Base-by-base conservation (phyloP, 148 eudicot genomes). In the Chenopodium berlandieri region DNA sequence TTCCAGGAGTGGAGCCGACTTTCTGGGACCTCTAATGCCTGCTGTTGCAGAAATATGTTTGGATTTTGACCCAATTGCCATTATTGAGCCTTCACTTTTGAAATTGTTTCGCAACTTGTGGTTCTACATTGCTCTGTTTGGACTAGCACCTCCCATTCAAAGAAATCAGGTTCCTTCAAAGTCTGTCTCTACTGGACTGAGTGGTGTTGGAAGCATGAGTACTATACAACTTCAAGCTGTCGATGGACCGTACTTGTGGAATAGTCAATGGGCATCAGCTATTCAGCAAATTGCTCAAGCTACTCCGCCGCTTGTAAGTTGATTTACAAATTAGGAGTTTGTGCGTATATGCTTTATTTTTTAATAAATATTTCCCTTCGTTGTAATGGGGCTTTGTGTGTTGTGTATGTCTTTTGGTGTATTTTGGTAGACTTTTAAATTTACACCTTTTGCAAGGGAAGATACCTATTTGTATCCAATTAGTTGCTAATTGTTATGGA, bases 1-100 rank as follows among this genome's bases (percentile, higher is more conserved):
- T 80, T 90, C 82, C 91, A 97, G 99, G 92, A 92, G 99, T 79
- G 99, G 99, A 82, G 98, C 99, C 65, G 99, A 97, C 89, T 97
- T 94, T 85, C 92, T 97, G 85, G 99, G 99, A 76, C 99, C 99
- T 79, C 87, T 97, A 56, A 89, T 97, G 84, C 99, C 97, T 78
- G 94, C 98, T 81, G 98, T 97, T 84, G 99, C 99, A 50, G 98
- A 94, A 83, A 92, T 97, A 75, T 97, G 99, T 81, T 94, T 97
- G 31, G 99, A 97, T 85, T 97, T 97, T 85, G 91, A 90, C 78
- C 98, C 99, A 74, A 89, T 89, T 32, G 88, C 85, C 79, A 91
- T 90, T 81, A 91, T 97, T 79, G 98, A 97, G 84, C 99, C 98
- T 83, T 92, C 98, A 47, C 90, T 97, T 62, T 78, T 97, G 81